These are phyloP conservation scores for Betula pendula DNA, from an alignment of 306 rosid genomes.

Conservation along the genomic window DNA sequence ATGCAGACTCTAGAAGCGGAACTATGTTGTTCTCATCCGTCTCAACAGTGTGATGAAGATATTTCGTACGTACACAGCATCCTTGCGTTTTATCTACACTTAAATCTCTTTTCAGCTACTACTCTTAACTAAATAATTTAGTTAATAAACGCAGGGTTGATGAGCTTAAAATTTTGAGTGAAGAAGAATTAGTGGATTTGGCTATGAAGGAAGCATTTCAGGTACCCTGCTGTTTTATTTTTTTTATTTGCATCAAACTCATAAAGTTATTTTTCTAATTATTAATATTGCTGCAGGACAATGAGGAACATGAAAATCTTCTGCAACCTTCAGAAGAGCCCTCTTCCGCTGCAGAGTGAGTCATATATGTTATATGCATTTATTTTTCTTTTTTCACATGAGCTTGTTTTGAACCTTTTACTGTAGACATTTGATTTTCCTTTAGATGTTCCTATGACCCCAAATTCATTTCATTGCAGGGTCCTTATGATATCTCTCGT, in stretches of 20 bases:
- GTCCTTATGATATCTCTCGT: not conserved
- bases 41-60: slow-evolving; percentile 42
- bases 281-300: slow-evolving; percentile 25
- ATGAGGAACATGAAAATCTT: slow-evolving; percentile 30
- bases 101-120: not conserved
- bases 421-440: not conserved
- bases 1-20: slow-evolving; percentile 61
- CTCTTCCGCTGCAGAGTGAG: not conserved
- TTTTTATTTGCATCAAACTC: not conserved
- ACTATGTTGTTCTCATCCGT: slow-evolving; percentile 37
- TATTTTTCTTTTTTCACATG: not conserved
- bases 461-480: slow-evolving; percentile 23
- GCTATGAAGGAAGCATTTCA: slow-evolving; percentile 64
- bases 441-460: not conserved
- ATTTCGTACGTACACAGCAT: slow-evolving; percentile 45
- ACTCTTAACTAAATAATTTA: not conserved
- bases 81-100: not conserved
- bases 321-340: slow-evolving; percentile 24
- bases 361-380: not conserved
- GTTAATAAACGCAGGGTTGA: slow-evolving; percentile 50
- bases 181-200: slow-evolving; percentile 75
- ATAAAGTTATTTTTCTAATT: not conserved
- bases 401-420: not conserved
- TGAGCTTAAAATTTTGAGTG: slow-evolving; percentile 72
- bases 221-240: slow-evolving; percentile 22